Base-by-base conservation (phyloP, 202 grass and related monocot species). In the Tripidium arundinaceum region DNA sequence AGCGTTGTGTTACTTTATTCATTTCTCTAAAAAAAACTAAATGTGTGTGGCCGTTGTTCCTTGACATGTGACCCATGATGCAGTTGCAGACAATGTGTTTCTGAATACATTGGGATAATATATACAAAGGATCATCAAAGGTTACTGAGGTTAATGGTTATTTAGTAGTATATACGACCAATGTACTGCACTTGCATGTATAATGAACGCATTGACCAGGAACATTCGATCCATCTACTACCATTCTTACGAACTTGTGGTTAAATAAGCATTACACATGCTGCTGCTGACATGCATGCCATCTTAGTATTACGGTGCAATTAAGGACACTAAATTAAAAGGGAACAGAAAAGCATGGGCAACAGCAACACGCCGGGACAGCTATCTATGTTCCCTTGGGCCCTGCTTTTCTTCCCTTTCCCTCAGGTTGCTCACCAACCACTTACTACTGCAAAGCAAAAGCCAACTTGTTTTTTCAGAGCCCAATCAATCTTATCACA, bases 281-380 rank as follows among this genome's bases (percentile, higher is more conserved):
- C n/a, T n/a, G n/a, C n/a, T n/a, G n/a, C n/a, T 31, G n/a, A n/a
- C n/a, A n/a, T n/a, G n/a, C n/a, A n/a, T n/a, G n/a, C n/a, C 29
- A 31, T 31, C 29, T 31, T 31, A 31, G n/a, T 60, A 12, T 77
- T 77, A 81, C 73, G 77, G 16, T 31, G 83, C 78, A 78, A 59
- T 85, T 67, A 89, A 89, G 83, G 31, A 49, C 49, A 49, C 70
- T 78, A 47, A 57, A 57, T 57, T n/a, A 82, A 73, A 72, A 78
- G 29, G 29, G 29, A 74, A 68, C 78, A 82, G 24, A 74, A 27
- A 57, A 68, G 73, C 78, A 64, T 82, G 87, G 87, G 26, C 71
- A 77, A 67, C 76, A 81, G 12, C 82, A 77, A 72, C 66, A 81
- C 54, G 4, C 62, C 58, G 77, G 38, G 82, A 81, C 73, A 85